Conservation (phyloP, 2,329 filamentous ascomycete genomes). For the Botrytis galanthina region DNA sequence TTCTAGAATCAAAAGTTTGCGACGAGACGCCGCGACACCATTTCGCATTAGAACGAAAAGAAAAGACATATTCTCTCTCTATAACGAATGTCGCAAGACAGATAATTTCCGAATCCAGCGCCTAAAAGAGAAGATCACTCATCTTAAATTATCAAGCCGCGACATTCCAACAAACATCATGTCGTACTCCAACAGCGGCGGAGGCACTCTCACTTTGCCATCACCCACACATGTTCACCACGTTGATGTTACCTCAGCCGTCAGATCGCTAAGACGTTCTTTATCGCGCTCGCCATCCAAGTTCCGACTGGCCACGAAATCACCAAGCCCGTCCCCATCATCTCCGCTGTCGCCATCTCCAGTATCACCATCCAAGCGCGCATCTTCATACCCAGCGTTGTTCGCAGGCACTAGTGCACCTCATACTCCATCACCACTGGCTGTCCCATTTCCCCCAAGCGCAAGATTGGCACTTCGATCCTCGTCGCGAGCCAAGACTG, state of each 20-base stretch:
- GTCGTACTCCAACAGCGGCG: constrained; percentile 59
- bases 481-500: constrained; percentile 57
- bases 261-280: constrained; percentile 80
- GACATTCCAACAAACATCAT: constrained; percentile 41
- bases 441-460: constrained; percentile 64
- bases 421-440: constrained; percentile 51
- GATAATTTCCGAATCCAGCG: constrained; percentile 18
- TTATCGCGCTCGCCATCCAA: constrained; percentile 93
- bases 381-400: constrained; percentile 52
- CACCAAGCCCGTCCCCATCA: constrained; percentile 46
- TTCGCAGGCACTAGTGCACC: constrained; percentile 37
- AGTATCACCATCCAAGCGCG: constrained; percentile 46
- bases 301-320: constrained; percentile 61
- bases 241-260: constrained; percentile 77
- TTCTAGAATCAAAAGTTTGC: not conserved
- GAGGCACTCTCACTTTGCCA: constrained; percentile 80
- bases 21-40: constrained; percentile 6
- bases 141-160: constrained; percentile 22
- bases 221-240: constrained; percentile 82
- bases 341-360: constrained; percentile 59
- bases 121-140: not conserved
- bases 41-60: not conserved
- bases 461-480: constrained; percentile 65
- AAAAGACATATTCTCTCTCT: constrained; percentile 19
- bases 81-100: constrained; percentile 18